Evolutionary conservation across 1,139 yeast species (phyloP).

Genomic region (Hansenula anomala): DNA sequence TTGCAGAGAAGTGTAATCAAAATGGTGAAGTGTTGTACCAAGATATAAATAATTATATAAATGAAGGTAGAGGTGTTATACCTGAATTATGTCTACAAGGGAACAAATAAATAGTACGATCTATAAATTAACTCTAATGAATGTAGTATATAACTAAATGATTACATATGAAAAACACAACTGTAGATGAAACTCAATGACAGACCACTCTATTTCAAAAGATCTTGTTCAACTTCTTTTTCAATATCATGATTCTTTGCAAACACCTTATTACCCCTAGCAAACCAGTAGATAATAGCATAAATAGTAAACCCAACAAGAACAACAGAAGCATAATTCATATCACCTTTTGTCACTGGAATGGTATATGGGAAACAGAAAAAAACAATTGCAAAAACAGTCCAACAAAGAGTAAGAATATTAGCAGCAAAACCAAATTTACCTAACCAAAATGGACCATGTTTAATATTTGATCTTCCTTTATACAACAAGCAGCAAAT

Average conservation of each 20-base stretch:
- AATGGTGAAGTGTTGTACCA: conserved; percentile 13
- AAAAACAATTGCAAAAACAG: conserved; percentile 52
- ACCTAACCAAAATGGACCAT: conserved; percentile 71
- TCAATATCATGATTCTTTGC: conserved; percentile 7
- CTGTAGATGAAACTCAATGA: no score
- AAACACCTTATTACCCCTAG: conserved; percentile 7
- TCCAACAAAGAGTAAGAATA: conserved; percentile 50
- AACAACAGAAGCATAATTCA: conserved; percentile 66
- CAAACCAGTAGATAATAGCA: conserved; percentile 48
- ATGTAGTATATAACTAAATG: no score
- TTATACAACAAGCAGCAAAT: conserved; percentile 43
- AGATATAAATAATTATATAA: conserved; percentile 22
- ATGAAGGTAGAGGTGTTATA: conserved; percentile 32
- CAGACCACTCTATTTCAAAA: not conserved
- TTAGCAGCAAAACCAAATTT: conserved; percentile 52
- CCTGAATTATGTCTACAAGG: conserved; percentile 30
- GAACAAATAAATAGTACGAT: no score
- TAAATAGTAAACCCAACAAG: conserved; percentile 51
- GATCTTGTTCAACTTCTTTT: conserved; percentile 3
- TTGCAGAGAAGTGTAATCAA: conserved; percentile 29
- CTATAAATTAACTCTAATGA: not conserved
- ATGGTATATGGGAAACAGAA: conserved; percentile 59
- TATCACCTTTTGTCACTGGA: conserved; percentile 55
- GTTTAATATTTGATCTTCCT: conserved; percentile 52
- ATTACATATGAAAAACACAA: no score